Evolutionary conservation across 768 basidiomycete genomes (phyloP), one percentile per base, ranked within the genome.

Genomic region (Mycena capillaripes): DNA sequence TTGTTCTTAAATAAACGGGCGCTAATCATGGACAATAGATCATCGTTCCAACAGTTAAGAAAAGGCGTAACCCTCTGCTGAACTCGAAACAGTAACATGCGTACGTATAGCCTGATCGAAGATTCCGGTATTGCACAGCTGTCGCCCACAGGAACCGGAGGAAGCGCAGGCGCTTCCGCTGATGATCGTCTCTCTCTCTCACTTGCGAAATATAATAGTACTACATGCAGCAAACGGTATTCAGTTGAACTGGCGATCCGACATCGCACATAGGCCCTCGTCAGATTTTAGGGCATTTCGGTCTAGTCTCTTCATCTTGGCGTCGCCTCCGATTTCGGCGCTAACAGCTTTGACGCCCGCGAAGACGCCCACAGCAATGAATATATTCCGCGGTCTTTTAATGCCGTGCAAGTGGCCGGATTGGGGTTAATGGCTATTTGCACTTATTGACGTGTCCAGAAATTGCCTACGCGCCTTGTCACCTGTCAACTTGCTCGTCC

Each of bases 1-100:
- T 32, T 25, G 48, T 60, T 23, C 67, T 30, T 60, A 60, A 55
- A 32, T 61, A 66, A 57, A 46, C 55, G 59, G 59, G 67, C 67
- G 67, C 11, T 42, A 53, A 69, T 58, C 56, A 58, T 32, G 12
- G n/a, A 61, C 25, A 42, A 30, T 23, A 19, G n/a, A 46, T 66
- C 52, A 60, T 30, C 17, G 27, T 36, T 21, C n/a, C 25, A 46
- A 60, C 29, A 32, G 19, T 23, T n/a, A n/a, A n/a, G n/a, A n/a
- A n/a, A 14, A 44, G 30, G 52, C 53, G 53, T 55, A 8, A 17
- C 16, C 17, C 53, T 40, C 36, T 38, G 16, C 38, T 38, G 38
- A 21, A 46, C 40, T 17, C 58, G 38, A 60, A 34, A 57, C 56
- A 23, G 14, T 25, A 30, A 60, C 29, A 44, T 46, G 29, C 38